Base-by-base conservation (phyloP, 106 monocot species). In the Agapanthus africanus region DNA sequence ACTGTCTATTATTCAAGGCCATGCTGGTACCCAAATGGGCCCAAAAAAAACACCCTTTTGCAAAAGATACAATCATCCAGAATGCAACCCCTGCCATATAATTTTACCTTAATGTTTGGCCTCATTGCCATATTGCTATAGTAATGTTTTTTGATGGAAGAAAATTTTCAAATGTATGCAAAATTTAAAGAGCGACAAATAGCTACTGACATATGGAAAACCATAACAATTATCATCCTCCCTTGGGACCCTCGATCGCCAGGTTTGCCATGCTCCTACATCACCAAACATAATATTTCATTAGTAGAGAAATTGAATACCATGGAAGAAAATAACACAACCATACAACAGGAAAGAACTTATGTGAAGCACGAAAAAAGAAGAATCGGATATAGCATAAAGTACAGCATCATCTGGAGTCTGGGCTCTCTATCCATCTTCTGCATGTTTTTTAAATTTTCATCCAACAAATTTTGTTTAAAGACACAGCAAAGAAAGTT, bases 1-100 rank as follows among this genome's bases (percentile, higher is more conserved):
- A 44, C 44, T 44, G 44, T 44, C 56, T 30, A 57, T 57, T 54
- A 54, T 54, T 54, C 52, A 54, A 54, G 22, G 25, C 22, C 52
- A 54, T 54, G 23, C 3, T 52, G 51, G 9, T 52, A 47, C 5
- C n/a, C 54, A 56, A 56, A 56, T 56, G 54, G 5, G 54, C n/a
- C 28, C 26, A 56, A 11, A 14, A 25, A 6, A n/a, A n/a, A n/a
- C n/a, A 25, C 52, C 11, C 6, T n/a, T 50, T n/a, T 11, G 25
- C 54, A 6, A 25, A 54, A 26, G 25, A 23, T 25, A 11, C 25
- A 26, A n/a, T n/a, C n/a, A n/a, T n/a, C n/a, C n/a, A n/a, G n/a
- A n/a, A n/a, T n/a, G n/a, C 25, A 54, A 25, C 30, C 30, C 11
- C 56, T 31, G 30, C 14, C 10, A 26, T 57, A 30, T 57, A 30